Percentiles rank a stretch among this genome's conserved stretches.
These are phyloP conservation scores for Cryptococcus amylolentus DNA, from an alignment of 1,284 basidiomycete species.

Conservation along the genomic window DNA sequence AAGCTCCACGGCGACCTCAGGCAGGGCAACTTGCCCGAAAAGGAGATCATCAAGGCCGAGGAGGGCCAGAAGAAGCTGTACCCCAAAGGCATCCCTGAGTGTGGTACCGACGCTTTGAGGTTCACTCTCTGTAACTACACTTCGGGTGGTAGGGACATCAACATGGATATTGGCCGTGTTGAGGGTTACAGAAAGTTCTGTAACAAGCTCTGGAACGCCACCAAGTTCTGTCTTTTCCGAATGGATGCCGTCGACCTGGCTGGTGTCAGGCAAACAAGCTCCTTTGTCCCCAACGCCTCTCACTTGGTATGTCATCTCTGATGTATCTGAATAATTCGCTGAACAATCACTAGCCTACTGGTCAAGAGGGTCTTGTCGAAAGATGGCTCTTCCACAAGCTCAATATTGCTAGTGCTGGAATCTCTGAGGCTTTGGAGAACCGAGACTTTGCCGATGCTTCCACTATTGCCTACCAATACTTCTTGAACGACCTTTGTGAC, in stretches of 20 bases:
- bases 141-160: slow-evolving; percentile 85
- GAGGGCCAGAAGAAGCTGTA: slow-evolving; percentile 98
- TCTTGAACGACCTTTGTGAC: slow-evolving; percentile 97
- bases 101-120: slow-evolving; percentile 92
- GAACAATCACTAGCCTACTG: slow-evolving; percentile 62
- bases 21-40: slow-evolving; percentile 90
- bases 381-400: slow-evolving; percentile 95
- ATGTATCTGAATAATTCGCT: not conserved
- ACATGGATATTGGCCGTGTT: slow-evolving; percentile 92
- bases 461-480: slow-evolving; percentile 83
- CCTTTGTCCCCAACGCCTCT: slow-evolving; percentile 69
- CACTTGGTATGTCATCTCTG: slow-evolving; percentile 58
- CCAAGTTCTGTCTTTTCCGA: slow-evolving; percentile 96
- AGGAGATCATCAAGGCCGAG: slow-evolving; percentile 87
- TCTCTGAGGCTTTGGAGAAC: slow-evolving; percentile 71
- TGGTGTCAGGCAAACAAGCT: slow-evolving; percentile 50
- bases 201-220: slow-evolving; percentile 99
- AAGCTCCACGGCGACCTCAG: slow-evolving; percentile 82
- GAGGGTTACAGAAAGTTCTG: slow-evolving; percentile 99
- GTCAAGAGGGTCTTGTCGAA: slow-evolving; percentile 87
- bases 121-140: slow-evolving; percentile 96
- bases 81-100: slow-evolving; percentile 98
- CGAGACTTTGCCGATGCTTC: slow-evolving; percentile 94
- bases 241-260: slow-evolving; percentile 59
- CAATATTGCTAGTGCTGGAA: slow-evolving; percentile 70